phyloP scores from a whole-genome alignment of 306 rosid genomes.

The Abrus pulchellus region DNA sequence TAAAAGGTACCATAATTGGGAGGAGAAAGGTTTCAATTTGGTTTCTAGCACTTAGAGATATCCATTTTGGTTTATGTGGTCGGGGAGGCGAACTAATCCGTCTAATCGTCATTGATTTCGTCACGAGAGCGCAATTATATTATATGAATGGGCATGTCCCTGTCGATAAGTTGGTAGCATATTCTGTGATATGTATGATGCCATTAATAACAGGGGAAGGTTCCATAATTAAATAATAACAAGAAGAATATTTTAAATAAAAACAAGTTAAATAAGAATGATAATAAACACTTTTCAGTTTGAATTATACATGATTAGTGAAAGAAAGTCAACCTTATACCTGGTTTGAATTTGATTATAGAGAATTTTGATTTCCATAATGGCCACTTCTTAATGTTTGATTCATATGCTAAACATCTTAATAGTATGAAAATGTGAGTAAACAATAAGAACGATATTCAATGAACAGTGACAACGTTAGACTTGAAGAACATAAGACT shows the following conservation, averaged over 20 bases:
- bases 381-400: not conserved
- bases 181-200: not conserved
- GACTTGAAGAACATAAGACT: not conserved
- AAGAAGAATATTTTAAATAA: not conserved
- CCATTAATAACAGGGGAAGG: not conserved
- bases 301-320: not conserved
- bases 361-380: not conserved
- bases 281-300: not conserved
- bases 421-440: not conserved
- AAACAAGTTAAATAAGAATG: no score
- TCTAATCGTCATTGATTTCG: constrained; percentile 11
- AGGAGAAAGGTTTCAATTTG: not conserved
- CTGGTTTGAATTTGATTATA: not conserved
- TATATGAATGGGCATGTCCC: not conserved
- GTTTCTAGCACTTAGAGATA: not conserved
- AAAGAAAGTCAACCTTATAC: not conserved
- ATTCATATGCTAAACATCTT: not conserved
- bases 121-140: not conserved
- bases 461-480: no score
- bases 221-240: not conserved
- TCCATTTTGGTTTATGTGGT: not conserved
- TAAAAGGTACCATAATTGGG: not conserved
- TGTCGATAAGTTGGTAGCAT: not conserved
- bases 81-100: not conserved
- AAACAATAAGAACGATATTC: not conserved